Evolutionary conservation across 2,329 filamentous ascomycete genomes (phyloP).

Genomic region (Talaromyces pinophilus): DNA sequence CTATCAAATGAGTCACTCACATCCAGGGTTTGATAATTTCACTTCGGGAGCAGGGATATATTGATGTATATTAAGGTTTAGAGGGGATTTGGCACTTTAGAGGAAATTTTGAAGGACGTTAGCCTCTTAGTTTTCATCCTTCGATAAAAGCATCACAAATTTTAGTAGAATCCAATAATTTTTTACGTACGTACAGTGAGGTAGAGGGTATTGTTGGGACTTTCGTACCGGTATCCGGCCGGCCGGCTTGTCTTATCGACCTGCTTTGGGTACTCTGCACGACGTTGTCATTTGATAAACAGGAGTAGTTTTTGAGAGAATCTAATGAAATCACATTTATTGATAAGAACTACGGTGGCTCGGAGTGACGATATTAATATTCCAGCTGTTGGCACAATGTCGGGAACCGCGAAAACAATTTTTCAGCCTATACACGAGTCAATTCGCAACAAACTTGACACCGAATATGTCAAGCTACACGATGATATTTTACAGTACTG

Average conservation of each 20-base stretch:
- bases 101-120: too few species aligned
- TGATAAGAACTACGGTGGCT: background rate
- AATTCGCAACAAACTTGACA: background rate
- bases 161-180: background rate
- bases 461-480: background rate
- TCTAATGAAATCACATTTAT: background rate
- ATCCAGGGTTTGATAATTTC: background rate
- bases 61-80: background rate
- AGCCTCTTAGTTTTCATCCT: too few species aligned
- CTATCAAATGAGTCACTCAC: background rate
- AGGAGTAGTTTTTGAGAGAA: background rate
- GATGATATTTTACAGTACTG: background rate
- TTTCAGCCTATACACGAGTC: background rate
- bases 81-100: background rate
- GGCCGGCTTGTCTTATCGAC: background rate
- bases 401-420: background rate
- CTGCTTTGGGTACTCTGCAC: background rate
- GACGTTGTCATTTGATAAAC: background rate
- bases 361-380: background rate
- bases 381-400: background rate
- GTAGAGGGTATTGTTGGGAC: background rate
- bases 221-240: background rate
- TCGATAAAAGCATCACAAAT: too few species aligned
- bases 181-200: background rate
- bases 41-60: too few species aligned